A percentile compares a stretch with the other conserved stretches of the same genome.
phyloP scores from a whole-genome alignment of 805 yeast species.

The Sugiyamaella valdiviana region DNA sequence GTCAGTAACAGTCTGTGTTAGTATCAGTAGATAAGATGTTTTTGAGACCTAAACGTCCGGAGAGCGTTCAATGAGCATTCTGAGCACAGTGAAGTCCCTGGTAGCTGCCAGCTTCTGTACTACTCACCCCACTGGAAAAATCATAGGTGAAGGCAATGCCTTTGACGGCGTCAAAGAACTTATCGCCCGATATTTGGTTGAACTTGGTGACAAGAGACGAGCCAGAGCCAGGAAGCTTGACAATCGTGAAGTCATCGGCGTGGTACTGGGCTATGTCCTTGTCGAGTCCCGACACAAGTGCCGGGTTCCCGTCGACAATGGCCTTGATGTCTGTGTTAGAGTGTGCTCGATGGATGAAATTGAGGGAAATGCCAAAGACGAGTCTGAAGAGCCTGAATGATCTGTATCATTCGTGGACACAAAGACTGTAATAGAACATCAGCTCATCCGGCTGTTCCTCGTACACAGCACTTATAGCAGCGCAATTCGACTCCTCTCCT shows the following conservation, averaged over 20 bases:
- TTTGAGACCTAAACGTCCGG: not conserved
- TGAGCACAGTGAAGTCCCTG: no score
- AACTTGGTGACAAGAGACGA: constrained; percentile 42
- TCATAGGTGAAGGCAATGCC: constrained; percentile 27
- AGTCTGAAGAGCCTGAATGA: no score
- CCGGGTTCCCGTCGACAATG: constrained; percentile 38
- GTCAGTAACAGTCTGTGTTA: not conserved
- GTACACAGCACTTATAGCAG: no score
- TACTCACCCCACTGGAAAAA: constrained; percentile 15
- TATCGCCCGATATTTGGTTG: constrained; percentile 42
- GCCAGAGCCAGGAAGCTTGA: constrained; percentile 28
- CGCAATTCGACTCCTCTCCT: no score
- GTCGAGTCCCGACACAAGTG: constrained; percentile 27
- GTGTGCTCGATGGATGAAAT: no score
- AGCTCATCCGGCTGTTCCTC: no score
- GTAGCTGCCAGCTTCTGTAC: no score
- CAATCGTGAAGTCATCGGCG: constrained; percentile 34
- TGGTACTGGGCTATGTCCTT: constrained; percentile 39
- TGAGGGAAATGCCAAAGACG: no score
- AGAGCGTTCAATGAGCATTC: not conserved
- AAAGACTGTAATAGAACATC: no score
- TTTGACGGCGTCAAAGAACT: constrained; percentile 45
- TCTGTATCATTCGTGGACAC: no score
- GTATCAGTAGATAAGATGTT: not conserved
- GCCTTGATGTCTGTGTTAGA: constrained; percentile 36